phyloP scores from a whole-genome alignment of 352 stramenopile species.

The Blastocystis sp. region DNA sequence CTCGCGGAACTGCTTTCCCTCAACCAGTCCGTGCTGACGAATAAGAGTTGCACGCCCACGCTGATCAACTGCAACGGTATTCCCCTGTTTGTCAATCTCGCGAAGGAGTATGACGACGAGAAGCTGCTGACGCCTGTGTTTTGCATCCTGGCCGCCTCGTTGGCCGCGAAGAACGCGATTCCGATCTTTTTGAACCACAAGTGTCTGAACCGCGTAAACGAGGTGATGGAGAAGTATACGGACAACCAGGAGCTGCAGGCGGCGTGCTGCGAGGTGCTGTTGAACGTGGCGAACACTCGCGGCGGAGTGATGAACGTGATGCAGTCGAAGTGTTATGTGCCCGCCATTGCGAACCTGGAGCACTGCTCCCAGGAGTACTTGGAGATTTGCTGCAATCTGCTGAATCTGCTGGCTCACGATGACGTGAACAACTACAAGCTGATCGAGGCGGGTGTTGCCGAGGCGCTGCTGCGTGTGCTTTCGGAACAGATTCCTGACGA shows the following conservation, averaged over 20 bases:
- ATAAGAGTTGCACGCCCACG: neutral
- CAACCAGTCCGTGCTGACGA: conserved; percentile 39
- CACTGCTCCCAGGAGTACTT: neutral
- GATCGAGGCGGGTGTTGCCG: neutral
- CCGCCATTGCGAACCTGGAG: conserved; percentile 19
- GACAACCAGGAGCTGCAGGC: conserved; percentile 25
- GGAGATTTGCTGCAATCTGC: conserved; percentile 35
- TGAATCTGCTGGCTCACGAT: conserved; percentile 22
- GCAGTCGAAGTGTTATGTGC: conserved; percentile 26
- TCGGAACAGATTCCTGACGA: conserved; percentile 10
- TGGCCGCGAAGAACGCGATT: conserved; percentile 27
- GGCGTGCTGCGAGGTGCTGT: conserved; percentile 3
- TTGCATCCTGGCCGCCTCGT: neutral
- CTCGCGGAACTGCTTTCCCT: conserved; percentile 30
- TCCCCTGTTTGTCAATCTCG: neutral
- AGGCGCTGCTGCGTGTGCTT: conserved; percentile 9
- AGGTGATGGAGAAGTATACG: conserved; percentile 38
- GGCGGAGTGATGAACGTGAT: conserved; percentile 41
- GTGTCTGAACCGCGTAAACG: conserved; percentile 35
- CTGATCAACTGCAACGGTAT: conserved; percentile 44
- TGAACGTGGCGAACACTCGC: conserved; percentile 39
- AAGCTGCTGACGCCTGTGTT: conserved; percentile 23
- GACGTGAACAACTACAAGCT: conserved; percentile 55
- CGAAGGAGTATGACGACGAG: conserved; percentile 20
- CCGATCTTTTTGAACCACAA: conserved; percentile 56